Evolutionary conservation across 192 early-diverging fungal species (phyloP).

Genomic region (Podochytrium sp.): DNA sequence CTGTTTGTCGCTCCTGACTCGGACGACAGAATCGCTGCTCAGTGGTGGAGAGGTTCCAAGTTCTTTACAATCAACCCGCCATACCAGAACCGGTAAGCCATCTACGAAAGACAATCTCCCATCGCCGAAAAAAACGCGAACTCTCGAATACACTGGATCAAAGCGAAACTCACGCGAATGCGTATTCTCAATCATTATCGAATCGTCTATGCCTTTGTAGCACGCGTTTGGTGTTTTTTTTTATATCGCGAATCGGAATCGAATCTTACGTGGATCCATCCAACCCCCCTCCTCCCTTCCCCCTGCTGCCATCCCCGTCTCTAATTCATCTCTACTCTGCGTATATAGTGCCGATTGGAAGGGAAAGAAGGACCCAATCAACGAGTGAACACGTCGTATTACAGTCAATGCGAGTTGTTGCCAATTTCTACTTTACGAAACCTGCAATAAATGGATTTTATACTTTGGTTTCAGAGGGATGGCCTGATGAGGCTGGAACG

Average conservation of each 20-base stretch:
- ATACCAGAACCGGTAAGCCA: slow-evolving; percentile 36
- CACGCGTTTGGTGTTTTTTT: slow-evolving; percentile 2
- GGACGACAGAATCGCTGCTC: slow-evolving; percentile 36
- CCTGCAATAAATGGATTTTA: neutral
- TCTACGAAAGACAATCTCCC: neutral
- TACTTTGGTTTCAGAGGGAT: too few relatives aligned
- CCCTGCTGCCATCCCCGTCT: neutral
- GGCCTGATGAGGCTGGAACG: too few relatives aligned
- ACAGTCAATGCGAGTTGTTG: neutral
- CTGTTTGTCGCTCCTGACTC: slow-evolving; percentile 68
- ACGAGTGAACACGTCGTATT: slow-evolving; percentile 10
- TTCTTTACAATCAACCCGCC: slow-evolving; percentile 51
- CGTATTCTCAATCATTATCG: too few relatives aligned
- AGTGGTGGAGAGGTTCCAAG: slow-evolving; percentile 62
- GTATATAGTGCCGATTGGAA: slow-evolving; percentile 31
- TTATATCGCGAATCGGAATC: neutral
- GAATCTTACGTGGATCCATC: neutral
- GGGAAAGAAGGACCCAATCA: slow-evolving; percentile 34
- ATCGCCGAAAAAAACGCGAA: neutral
- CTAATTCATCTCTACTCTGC: neutral
- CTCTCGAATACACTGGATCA: neutral
- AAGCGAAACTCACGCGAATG: neutral
- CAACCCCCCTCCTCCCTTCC: neutral
- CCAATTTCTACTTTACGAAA: neutral
- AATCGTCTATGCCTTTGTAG: neutral